Evolutionary conservation across 768 basidiomycete species (phyloP).

Genomic region (Guyanaporus albipodus): DNA sequence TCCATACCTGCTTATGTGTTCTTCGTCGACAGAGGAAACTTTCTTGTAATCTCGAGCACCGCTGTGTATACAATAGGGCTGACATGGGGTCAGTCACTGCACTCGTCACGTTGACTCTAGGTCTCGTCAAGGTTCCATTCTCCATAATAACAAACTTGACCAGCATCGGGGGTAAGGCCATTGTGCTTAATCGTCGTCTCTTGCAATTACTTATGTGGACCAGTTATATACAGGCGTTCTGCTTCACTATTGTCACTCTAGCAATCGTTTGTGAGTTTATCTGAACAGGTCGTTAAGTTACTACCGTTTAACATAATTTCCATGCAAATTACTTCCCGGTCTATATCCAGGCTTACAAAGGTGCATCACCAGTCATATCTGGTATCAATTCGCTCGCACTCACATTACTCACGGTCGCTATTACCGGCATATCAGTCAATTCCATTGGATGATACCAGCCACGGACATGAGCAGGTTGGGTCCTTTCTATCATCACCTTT

Average conservation of each 20-base stretch:
- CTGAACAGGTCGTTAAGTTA: not conserved
- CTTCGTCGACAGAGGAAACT: constrained; percentile 35
- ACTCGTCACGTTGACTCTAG: constrained; percentile 42
- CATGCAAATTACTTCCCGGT: constrained; percentile 36
- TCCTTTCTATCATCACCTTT: constrained; percentile 29
- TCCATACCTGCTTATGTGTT: not conserved
- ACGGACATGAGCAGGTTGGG: constrained; percentile 9
- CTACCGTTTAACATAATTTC: not conserved
- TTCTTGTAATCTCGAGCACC: constrained; percentile 37
- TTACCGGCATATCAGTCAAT: constrained; percentile 30
- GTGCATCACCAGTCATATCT: constrained; percentile 30
- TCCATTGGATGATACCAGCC: constrained; percentile 29
- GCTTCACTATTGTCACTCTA: not conserved
- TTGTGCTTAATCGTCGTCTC: not conserved
- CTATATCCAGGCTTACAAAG: constrained; percentile 16
- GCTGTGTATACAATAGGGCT: constrained; percentile 37
- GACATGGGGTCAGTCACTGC: constrained; percentile 42
- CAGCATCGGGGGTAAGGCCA: constrained; percentile 18
- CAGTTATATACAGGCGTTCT: not conserved
- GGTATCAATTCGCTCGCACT: constrained; percentile 18
- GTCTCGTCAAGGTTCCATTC: constrained; percentile 27
- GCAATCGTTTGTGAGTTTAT: constrained; percentile 20
- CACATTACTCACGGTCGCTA: constrained; percentile 26
- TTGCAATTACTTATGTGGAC: not conserved
- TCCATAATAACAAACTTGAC: not conserved